phyloP scores from a whole-genome alignment of 192 early-diverging fungal species.

The Diversispora eburnea region DNA sequence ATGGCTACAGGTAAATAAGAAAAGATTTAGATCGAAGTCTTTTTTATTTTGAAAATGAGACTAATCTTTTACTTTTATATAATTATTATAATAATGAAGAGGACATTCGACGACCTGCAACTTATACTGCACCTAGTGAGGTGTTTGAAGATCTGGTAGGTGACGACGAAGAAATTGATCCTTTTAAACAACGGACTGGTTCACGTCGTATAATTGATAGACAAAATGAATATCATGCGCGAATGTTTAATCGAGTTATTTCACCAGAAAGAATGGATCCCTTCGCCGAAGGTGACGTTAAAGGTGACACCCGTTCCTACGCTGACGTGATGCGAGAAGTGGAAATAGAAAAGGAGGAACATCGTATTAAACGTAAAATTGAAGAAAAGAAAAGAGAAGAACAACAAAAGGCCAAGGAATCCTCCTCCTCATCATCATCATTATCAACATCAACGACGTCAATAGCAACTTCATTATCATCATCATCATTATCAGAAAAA shows the following conservation, averaged over 20 bases:
- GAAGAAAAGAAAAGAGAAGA: constrained; percentile 69
- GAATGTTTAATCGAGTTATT: constrained; percentile 72
- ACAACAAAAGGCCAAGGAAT: constrained; percentile 42
- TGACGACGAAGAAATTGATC: constrained; percentile 54
- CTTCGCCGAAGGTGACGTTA: constrained; percentile 51
- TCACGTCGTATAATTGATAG: constrained; percentile 74
- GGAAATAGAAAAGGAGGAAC: constrained; percentile 81
- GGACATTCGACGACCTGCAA: constrained; percentile 47
- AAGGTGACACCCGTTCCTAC: constrained; percentile 63
- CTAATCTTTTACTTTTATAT: neutral
- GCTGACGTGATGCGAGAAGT: constrained; percentile 81
- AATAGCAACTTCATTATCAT: constrained; percentile 25
- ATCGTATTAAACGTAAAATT: constrained; percentile 64
- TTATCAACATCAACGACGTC: constrained; percentile 9
- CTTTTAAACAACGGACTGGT: constrained; percentile 55
- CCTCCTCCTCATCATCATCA: constrained; percentile 41
- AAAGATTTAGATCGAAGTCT: neutral
- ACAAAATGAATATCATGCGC: constrained; percentile 82
- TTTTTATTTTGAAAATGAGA: neutral
- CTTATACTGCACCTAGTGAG: constrained; percentile 81
- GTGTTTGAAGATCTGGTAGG: constrained; percentile 65
- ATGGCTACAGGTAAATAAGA: constrained; percentile 1
- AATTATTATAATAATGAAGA: constrained; percentile 21
- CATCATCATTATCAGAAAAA: constrained; percentile 39
- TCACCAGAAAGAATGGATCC: constrained; percentile 82